These are phyloP conservation scores for Penicillium griseofulvum DNA, from an alignment of 2,329 filamentous ascomycete genomes.

Conservation along the genomic window DNA sequence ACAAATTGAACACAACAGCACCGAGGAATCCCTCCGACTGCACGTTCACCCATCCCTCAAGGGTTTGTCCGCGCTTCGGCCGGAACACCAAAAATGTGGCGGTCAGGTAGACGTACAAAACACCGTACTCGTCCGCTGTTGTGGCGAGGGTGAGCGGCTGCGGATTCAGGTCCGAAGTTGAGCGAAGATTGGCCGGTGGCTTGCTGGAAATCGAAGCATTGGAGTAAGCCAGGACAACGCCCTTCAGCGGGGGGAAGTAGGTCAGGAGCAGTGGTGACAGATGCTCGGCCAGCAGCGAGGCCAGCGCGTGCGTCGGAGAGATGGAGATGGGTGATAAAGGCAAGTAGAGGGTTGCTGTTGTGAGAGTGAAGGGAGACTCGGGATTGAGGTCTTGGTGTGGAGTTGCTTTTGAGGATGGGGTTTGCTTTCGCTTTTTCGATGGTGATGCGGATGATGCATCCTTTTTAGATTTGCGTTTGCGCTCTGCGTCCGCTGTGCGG, in stretches of 20 bases:
- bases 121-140: conserved; percentile 74
- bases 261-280: conserved; percentile 62
- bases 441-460: conserved; percentile 34
- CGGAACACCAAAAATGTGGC: conserved; percentile 82
- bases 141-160: conserved; percentile 43
- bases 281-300: conserved; percentile 60
- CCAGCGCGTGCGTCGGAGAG: conserved; percentile 52
- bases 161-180: conserved; percentile 30
- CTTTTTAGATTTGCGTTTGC: conserved; percentile 48
- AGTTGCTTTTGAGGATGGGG: conserved; percentile 13
- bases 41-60: conserved; percentile 80
- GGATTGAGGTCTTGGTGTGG: conserved; percentile 31
- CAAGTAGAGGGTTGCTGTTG: conserved; percentile 73
- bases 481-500: conserved; percentile 26
- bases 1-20: conserved; percentile 83
- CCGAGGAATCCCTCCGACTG: conserved; percentile 88
- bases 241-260: conserved; percentile 59
- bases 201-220: conserved; percentile 43
- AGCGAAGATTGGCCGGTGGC: conserved; percentile 37
- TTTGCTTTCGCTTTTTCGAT: conserved; percentile 46
- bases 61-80: conserved; percentile 67
- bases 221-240: conserved; percentile 56
- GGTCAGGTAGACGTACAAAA: conserved; percentile 83
- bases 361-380: conserved; percentile 70
- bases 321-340: conserved; percentile 57